A percentile compares a stretch with the other conserved stretches of the same genome.
These are phyloP conservation scores for Nicotiana tomentosiformis DNA, from an alignment of 257 asterid species.

Conservation along the genomic window DNA sequence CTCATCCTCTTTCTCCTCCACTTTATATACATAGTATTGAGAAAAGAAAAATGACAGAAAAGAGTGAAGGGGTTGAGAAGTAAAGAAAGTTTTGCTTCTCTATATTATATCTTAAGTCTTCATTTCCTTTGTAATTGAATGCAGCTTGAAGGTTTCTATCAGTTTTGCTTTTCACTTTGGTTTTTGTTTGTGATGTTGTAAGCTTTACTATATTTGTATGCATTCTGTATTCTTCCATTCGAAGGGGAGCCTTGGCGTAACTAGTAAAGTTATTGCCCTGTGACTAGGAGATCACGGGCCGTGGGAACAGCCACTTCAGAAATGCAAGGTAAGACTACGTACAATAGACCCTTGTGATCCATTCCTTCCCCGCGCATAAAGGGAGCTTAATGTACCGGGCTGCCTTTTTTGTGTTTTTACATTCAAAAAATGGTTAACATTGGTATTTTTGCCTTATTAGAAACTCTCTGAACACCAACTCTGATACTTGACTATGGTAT, in stretches of 20 bases:
- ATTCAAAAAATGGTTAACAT: neutral
- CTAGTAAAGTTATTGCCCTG: no score
- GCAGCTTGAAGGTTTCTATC: conserved; percentile 20
- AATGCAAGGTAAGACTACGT: no score
- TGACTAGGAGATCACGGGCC: accelerated
- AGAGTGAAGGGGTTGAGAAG: conserved; percentile 38
- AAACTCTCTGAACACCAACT: neutral
- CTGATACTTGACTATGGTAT: neutral
- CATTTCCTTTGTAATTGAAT: conserved; percentile 29
- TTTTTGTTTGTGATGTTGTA: conserved; percentile 44
- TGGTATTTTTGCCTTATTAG: neutral
- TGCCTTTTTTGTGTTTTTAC: no score
- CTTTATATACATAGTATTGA: conserved; percentile 33
- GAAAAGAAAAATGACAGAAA: conserved; percentile 9
- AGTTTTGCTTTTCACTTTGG: conserved; percentile 1
- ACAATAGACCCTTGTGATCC: no score
- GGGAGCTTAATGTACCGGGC: no score
- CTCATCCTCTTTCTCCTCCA: conserved; percentile 75
- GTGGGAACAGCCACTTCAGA: no score
- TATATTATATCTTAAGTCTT: conserved; percentile 16
- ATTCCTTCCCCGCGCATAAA: no score
- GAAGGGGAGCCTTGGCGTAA: neutral
- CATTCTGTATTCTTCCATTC: conserved; percentile 34
- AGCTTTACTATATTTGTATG: conserved; percentile 43
- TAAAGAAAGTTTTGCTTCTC: conserved; percentile 28